Percentiles rank a stretch among this genome's conserved stretches.
phyloP scores from a whole-genome alignment of 768 basidiomycete genomes.

The Podaxis carcinomalis region DNA sequence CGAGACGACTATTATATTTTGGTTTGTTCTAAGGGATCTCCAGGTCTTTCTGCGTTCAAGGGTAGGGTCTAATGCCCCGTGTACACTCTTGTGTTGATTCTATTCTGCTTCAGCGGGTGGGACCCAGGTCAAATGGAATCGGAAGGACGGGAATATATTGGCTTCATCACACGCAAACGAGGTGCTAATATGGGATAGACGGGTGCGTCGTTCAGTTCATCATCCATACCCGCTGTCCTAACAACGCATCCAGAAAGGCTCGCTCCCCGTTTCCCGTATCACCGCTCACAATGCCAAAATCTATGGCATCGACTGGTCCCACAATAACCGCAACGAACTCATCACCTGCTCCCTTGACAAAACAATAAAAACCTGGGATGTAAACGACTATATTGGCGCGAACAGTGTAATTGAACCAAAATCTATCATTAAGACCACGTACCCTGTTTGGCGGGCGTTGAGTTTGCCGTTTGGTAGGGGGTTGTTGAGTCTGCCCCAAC shows the following conservation, averaged over 20 bases:
- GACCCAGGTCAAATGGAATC: slow-evolving; percentile 97
- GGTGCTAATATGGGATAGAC: slow-evolving; percentile 91
- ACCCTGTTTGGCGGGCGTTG: slow-evolving; percentile 94
- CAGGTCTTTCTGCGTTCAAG: slow-evolving; percentile 43
- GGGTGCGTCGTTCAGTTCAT: slow-evolving; percentile 39
- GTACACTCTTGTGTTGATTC: neutral
- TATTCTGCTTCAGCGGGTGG: slow-evolving; percentile 53
- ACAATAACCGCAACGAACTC: slow-evolving; percentile 66
- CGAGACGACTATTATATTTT: slow-evolving; percentile 39
- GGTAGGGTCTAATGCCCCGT: slow-evolving; percentile 17
- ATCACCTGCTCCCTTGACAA: slow-evolving; percentile 95
- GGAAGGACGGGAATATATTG: slow-evolving; percentile 78
- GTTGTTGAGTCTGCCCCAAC: slow-evolving; percentile 81
- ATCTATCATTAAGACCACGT: slow-evolving; percentile 59
- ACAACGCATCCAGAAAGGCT: slow-evolving; percentile 70
- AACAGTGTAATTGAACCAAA: slow-evolving; percentile 36
- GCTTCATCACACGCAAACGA: slow-evolving; percentile 87
- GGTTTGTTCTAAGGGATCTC: neutral
- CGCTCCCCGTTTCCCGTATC: slow-evolving; percentile 70
- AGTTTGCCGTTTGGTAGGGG: slow-evolving; percentile 91
- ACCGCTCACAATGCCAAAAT: slow-evolving; percentile 87
- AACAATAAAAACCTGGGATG: slow-evolving; percentile 86
- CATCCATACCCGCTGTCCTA: neutral
- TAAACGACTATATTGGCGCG: slow-evolving; percentile 37
- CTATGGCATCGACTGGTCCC: slow-evolving; percentile 97